phyloP scores from a whole-genome alignment of 352 stramenopile species.

The Blastocystis sp. region DNA sequence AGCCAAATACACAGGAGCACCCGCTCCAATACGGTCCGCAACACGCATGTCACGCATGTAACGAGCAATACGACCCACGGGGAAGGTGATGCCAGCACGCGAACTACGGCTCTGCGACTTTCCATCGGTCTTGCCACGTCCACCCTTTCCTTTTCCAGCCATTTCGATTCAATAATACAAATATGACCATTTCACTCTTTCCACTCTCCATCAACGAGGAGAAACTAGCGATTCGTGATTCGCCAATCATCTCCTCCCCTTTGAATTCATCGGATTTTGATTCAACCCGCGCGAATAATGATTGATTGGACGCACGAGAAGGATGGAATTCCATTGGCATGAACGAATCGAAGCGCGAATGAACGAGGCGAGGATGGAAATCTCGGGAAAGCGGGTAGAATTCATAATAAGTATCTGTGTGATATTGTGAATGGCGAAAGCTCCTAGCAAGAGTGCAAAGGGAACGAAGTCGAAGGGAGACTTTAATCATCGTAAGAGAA shows the following conservation, averaged over 20 bases:
- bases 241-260: background rate
- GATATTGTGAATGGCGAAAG: constrained; percentile 37
- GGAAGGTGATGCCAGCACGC: constrained; percentile 67
- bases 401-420: background rate
- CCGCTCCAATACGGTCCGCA: constrained; percentile 69
- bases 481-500: constrained; percentile 62
- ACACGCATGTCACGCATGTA: constrained; percentile 74
- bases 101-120: constrained; percentile 55
- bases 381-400: background rate
- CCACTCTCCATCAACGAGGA: background rate
- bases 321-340: too few relatives aligned
- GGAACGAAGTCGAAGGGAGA: constrained; percentile 64
- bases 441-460: constrained; percentile 66
- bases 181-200: too few relatives aligned
- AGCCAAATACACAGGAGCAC: constrained; percentile 72
- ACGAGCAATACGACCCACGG: constrained; percentile 71
- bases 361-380: background rate
- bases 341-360: too few relatives aligned
- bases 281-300: background rate
- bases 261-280: background rate
- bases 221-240: background rate
- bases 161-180: constrained; percentile 59
- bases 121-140: constrained; percentile 66
- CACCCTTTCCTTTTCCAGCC: constrained; percentile 71
- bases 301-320: background rate